A percentile compares a stretch with the other conserved stretches of the same genome.
Evolutionary conservation across 139 green algal species (phyloP).

Genomic region (Micractinium conductrix): DNA sequence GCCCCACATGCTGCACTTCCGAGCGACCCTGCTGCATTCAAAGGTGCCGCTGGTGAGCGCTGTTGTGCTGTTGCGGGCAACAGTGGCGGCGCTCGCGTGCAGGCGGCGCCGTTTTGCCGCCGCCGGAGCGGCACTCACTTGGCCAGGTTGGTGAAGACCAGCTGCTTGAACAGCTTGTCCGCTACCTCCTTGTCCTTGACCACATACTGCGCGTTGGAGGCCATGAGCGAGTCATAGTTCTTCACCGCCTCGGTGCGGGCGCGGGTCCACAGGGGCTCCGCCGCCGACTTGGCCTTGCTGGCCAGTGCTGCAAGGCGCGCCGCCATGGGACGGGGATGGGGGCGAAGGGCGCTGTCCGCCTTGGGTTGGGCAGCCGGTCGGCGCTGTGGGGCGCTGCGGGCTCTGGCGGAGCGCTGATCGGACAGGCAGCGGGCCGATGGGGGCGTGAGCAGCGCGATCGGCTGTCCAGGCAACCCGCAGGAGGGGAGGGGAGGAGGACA

Average conservation of each 20-base stretch:
- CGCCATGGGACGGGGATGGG: no score
- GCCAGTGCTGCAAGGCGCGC: constrained; percentile 26
- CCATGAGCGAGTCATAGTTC: constrained; percentile 63
- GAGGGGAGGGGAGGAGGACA: no score
- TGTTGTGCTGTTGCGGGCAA: no score
- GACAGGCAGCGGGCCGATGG: no score
- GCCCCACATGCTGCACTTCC: no score
- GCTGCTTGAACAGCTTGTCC: constrained; percentile 70
- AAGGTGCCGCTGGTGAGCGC: not conserved
- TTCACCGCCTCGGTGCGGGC: constrained; percentile 41
- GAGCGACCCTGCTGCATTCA: not conserved
- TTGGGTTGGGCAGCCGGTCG: no score
- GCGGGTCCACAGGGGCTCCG: constrained; percentile 42
- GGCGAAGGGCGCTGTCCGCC: no score
- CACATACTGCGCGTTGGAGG: constrained; percentile 66
- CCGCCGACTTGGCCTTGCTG: constrained; percentile 40
- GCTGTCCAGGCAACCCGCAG: no score
- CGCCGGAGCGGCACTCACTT: constrained; percentile 37
- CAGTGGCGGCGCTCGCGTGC: not conserved
- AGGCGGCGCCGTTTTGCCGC: not conserved
- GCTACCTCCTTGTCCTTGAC: constrained; percentile 65
- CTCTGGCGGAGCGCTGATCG: no score
- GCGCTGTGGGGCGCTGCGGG: no score
- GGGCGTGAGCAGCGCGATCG: no score
- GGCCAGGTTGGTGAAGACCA: constrained; percentile 71